Conservation (phyloP, 2,329 filamentous ascomycete species). For the Pseudogymnoascus sp. region DNA sequence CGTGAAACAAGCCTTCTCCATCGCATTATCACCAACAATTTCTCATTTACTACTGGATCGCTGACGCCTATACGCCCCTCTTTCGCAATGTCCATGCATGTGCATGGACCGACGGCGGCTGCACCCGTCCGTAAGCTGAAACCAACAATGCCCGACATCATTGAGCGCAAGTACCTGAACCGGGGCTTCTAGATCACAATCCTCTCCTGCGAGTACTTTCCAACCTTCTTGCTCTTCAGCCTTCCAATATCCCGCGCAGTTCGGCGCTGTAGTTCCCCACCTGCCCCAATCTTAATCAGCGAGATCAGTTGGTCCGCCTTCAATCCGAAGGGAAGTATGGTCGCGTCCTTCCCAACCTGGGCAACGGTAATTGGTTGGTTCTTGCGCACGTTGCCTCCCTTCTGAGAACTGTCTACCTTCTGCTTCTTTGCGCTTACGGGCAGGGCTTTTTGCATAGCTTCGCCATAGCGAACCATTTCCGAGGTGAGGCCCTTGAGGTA, state of each 20-base stretch:
- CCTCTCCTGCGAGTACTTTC: constrained; percentile 75
- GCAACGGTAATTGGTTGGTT: constrained; percentile 40
- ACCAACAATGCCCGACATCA: constrained; percentile 8
- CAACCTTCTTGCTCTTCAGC: constrained; percentile 70
- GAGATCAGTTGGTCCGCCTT: constrained; percentile 48
- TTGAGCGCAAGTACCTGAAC: not conserved
- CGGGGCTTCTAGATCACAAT: constrained; percentile 49
- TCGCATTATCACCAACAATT: constrained; percentile 2
- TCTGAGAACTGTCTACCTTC: constrained; percentile 14
- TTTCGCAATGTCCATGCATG: constrained; percentile 3
- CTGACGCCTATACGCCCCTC: constrained; percentile 3
- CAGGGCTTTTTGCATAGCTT: constrained; percentile 23
- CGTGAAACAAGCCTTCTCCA: not conserved
- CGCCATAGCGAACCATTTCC: constrained; percentile 57
- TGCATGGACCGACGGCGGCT: not conserved
- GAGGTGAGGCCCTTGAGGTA: constrained; percentile 56
- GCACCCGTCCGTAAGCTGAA: not conserved
- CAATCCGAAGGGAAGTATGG: constrained; percentile 63
- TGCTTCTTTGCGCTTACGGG: constrained; percentile 23
- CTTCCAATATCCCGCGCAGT: constrained; percentile 67
- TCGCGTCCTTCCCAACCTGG: constrained; percentile 35
- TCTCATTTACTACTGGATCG: constrained; percentile 7
- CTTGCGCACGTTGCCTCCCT: constrained; percentile 24
- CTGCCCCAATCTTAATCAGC: constrained; percentile 52
- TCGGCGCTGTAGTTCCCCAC: constrained; percentile 62